These are phyloP conservation scores for Russula brevipes DNA, from an alignment of 768 basidiomycete genomes.

Conservation along the genomic window DNA sequence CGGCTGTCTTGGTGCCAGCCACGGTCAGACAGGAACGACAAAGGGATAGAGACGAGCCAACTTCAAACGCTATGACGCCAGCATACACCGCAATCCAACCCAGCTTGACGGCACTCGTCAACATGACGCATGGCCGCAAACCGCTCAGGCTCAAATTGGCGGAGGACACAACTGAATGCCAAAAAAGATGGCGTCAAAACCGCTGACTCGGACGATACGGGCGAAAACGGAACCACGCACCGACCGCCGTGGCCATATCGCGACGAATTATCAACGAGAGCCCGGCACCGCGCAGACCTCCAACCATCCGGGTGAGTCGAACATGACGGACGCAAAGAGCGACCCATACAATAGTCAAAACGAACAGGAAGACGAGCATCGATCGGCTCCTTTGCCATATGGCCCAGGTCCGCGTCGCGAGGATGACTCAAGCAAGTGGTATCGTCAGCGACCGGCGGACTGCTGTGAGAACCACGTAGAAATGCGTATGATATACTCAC, in stretches of 20 bases:
- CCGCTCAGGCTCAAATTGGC: background rate
- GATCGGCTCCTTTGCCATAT: slow-evolving; percentile 28
- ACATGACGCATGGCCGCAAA: background rate
- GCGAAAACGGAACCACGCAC: background rate
- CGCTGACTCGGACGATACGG: too few relatives aligned
- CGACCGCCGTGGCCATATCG: background rate
- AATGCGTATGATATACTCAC: background rate
- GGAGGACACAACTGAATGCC: background rate
- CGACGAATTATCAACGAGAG: background rate
- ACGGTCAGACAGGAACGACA: background rate
- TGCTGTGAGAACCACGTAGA: too few relatives aligned
- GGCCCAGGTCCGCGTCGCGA: slow-evolving; percentile 30
- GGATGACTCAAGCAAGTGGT: slow-evolving; percentile 23
- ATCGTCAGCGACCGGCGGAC: background rate
- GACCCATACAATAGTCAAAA: background rate
- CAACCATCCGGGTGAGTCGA: background rate
- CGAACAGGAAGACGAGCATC: slow-evolving; percentile 10
- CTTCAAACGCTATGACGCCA: slow-evolving; percentile 7
- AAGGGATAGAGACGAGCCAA: background rate
- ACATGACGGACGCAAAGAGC: background rate
- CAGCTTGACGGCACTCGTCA: background rate
- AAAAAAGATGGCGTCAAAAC: too few relatives aligned
- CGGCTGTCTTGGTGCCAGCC: background rate
- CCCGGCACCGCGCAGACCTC: slow-evolving; percentile 8
- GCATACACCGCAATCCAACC: slow-evolving; percentile 9